These are phyloP conservation scores for Endothia cerciana DNA, from an alignment of 2,329 filamentous ascomycete species.

Conservation along the genomic window DNA sequence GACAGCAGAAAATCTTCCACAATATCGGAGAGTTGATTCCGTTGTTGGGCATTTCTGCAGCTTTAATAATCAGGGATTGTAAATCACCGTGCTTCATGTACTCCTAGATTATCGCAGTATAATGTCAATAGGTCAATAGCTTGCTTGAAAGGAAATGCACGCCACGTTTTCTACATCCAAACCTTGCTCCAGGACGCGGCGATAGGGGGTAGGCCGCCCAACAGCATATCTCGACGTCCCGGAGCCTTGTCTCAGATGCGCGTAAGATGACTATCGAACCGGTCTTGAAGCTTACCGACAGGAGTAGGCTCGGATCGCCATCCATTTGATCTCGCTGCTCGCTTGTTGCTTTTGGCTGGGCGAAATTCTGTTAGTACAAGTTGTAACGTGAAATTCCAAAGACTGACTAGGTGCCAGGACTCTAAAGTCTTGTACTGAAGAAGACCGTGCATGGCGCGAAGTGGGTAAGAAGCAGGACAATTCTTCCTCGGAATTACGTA, in stretches of 20 bases:
- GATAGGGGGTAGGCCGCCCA: no score
- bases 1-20: background rate
- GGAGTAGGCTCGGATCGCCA: background rate
- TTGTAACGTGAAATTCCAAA: no score
- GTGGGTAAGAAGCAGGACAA: background rate
- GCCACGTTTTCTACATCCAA: no score
- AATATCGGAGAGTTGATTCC: no score
- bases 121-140: background rate
- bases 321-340: background rate
- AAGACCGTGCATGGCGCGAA: background rate
- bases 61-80: background rate
- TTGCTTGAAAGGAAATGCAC: no score
- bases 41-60: background rate
- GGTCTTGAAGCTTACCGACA: background rate
- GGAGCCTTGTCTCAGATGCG: background rate
- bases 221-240: background rate
- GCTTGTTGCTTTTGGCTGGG: background rate
- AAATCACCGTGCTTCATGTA: background rate
- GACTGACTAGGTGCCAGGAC: background rate
- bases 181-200: no score
- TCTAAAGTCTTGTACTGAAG: background rate
- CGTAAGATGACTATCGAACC: background rate
- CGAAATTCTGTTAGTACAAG: no score
- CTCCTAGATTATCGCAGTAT: background rate
- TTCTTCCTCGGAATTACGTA: background rate